These are phyloP conservation scores for Kodamaea plutei DNA, from an alignment of 1,139 yeast genomes.

Conservation along the genomic window DNA sequence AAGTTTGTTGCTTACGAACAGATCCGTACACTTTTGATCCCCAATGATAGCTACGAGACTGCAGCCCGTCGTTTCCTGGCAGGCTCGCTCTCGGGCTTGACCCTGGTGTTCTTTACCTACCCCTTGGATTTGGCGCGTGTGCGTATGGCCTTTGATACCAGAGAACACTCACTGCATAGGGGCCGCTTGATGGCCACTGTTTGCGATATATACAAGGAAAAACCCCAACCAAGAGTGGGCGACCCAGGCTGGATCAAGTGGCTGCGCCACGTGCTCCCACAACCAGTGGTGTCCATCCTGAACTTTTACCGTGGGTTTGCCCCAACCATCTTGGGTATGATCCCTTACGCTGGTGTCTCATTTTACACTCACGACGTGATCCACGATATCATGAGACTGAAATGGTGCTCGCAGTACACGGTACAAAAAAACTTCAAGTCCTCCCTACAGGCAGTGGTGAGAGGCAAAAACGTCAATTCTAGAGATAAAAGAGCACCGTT, in stretches of 20 bases:
- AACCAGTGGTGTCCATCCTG: slow-evolving; percentile 39
- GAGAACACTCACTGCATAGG: slow-evolving; percentile 23
- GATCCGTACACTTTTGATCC: slow-evolving; percentile 73
- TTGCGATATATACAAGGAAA: slow-evolving; percentile 55
- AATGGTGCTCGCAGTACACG: slow-evolving; percentile 50
- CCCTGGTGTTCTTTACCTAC: slow-evolving; percentile 85
- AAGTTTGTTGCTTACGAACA: slow-evolving; percentile 98
- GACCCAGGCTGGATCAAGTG: slow-evolving; percentile 37
- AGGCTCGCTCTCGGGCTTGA: slow-evolving; percentile 85
- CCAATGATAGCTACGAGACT: slow-evolving; percentile 70
- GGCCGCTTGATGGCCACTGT: slow-evolving; percentile 59
- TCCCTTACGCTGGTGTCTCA: slow-evolving; percentile 97
- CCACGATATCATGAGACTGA: slow-evolving; percentile 77
- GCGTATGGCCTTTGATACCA: slow-evolving; percentile 84
- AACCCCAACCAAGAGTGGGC: slow-evolving; percentile 42
- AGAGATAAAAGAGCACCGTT: slow-evolving; percentile 63
- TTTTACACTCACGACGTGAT: slow-evolving; percentile 89
- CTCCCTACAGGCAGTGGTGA: slow-evolving; percentile 15
- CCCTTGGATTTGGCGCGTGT: slow-evolving; percentile 91
- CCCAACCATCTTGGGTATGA: slow-evolving; percentile 92
- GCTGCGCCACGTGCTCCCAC: slow-evolving; percentile 32
- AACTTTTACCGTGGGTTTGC: slow-evolving; percentile 93
- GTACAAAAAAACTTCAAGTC: slow-evolving; percentile 28
- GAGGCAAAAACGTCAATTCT: slow-evolving; percentile 27
- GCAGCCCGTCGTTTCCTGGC: slow-evolving; percentile 76